Evolutionary conservation across 2,329 filamentous ascomycete genomes (phyloP), one percentile per base, ranked within the genome.

Genomic region (Ascochyta rabiei): DNA sequence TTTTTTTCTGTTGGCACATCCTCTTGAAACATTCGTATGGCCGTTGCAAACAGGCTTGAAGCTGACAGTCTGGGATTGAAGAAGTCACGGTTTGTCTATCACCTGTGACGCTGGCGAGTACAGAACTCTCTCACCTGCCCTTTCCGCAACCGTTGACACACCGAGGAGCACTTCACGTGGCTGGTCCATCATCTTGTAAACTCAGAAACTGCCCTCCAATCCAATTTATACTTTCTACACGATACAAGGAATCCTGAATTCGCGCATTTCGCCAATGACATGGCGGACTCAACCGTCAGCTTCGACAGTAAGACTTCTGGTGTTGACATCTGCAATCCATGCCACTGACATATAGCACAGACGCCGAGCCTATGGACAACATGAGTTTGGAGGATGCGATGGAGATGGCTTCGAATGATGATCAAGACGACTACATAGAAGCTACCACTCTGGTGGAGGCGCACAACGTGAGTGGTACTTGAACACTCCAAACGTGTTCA

Each of bases 271-370:
- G 19, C 26, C 43, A 31, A 16, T 47, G 43, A 44, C 15, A 68
- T 68, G 66, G 26, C 44, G 10, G 53, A 63, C 19, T n/a, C 50
- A 2, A 31, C 18, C 4, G 42, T 68, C 49, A 58, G 49, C 15
- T 50, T 66, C 42, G 56, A 61, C 16, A 42, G 65, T 63, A 60
- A 47, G 51, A 30, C 23, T 49, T 43, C 33, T 8, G 6, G n/a
- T 18, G 16, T 34, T 12, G 1, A 6, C 19, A 40, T 12, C 24
- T 48, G 18, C 18, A 2, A n/a, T 12, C 4, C 9, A 18, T 10
- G 1, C 13, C 9, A 35, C 51, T 64, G 34, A 66, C 37, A 48
- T 1, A 18, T 9, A 2, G 24, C 3, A 12, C 28, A 65, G 63
- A 38, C 38, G 47, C 56, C 15, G 47, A 55, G n/a, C 49, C 46